Percentiles rank a stretch among this genome's conserved stretches.
These are phyloP conservation scores for Thraustochytrium sp. DNA, from an alignment of 352 stramenopile genomes.

Conservation along the genomic window DNA sequence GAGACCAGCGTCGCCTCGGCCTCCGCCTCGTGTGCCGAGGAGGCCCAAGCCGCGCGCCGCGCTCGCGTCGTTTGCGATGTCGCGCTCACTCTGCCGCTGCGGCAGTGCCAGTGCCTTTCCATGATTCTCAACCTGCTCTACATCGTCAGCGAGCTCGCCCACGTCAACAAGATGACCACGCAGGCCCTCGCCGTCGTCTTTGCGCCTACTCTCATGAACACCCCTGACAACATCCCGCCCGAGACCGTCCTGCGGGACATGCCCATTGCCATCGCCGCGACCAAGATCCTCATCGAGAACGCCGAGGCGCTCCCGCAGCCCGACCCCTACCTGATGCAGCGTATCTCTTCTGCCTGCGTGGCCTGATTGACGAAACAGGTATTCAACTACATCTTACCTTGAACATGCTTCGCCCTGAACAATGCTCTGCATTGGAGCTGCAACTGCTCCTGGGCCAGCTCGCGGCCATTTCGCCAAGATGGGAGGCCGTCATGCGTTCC, in stretches of 20 bases:
- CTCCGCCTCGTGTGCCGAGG: neutral
- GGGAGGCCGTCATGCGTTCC: too few species aligned
- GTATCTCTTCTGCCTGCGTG: neutral
- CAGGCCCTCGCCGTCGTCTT: slow-evolving; percentile 29
- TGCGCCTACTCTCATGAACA: slow-evolving; percentile 22
- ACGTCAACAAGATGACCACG: slow-evolving; percentile 23
- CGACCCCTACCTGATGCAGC: neutral
- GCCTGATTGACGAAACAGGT: neutral
- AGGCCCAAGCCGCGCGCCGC: neutral
- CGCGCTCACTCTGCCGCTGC: neutral
- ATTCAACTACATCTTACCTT: too few species aligned
- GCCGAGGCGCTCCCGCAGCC: slow-evolving; percentile 10
- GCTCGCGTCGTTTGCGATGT: slow-evolving; percentile 4
- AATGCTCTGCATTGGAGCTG: too few species aligned
- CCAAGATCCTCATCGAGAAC: slow-evolving; percentile 37
- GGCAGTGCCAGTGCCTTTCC: slow-evolving; percentile 12
- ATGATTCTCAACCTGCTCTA: slow-evolving; percentile 31
- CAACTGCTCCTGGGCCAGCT: too few species aligned
- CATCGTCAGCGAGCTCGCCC: slow-evolving; percentile 15
- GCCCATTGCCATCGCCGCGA: slow-evolving; percentile 31
- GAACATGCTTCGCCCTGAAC: too few species aligned
- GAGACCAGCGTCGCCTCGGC: neutral
- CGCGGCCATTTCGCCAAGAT: too few species aligned
- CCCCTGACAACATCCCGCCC: slow-evolving; percentile 9
- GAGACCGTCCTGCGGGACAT: slow-evolving; percentile 30